Evolutionary conservation across 257 asterid species (phyloP).

Genomic region (Solanum chmielewskii): DNA sequence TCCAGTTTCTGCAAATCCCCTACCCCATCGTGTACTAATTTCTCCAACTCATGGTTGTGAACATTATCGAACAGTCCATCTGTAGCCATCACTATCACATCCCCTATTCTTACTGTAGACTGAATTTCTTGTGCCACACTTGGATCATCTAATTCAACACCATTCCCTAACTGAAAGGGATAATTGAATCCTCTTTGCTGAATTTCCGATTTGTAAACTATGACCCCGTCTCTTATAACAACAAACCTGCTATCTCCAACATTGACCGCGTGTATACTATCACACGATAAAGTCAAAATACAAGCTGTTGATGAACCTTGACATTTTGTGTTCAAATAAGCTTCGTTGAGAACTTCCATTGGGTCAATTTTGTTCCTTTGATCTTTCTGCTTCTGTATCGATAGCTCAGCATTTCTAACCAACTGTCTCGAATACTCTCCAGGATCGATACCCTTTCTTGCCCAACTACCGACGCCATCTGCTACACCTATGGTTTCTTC

Average conservation of each 20-base stretch:
- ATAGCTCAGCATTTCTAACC: background rate
- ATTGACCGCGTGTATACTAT: constrained; percentile 7
- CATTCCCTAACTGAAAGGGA: too few species aligned
- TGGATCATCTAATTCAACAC: background rate
- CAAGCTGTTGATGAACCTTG: too few species aligned
- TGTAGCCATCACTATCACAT: constrained; percentile 18
- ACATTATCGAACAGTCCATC: constrained; percentile 36
- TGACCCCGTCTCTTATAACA: constrained; percentile 9
- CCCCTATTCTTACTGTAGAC: constrained; percentile 5
- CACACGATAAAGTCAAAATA: background rate
- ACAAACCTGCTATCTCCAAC: constrained; percentile 23
- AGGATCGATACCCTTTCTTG: constrained; percentile 1
- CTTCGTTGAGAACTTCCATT: too few species aligned
- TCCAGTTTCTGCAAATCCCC: background rate
- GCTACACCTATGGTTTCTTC: constrained; percentile 17
- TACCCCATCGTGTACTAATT: background rate
- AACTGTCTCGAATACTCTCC: constrained; percentile 18
- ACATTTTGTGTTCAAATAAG: too few species aligned
- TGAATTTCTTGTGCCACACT: constrained; percentile 7
- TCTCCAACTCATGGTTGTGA: constrained; percentile 6
- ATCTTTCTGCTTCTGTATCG: background rate
- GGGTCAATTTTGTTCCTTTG: too few species aligned
- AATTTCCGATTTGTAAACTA: background rate
- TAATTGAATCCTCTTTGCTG: too few species aligned
- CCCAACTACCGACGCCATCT: constrained; percentile 24